These are phyloP conservation scores for Elaphomyces granulatus DNA, from an alignment of 495 filamentous ascomycete genomes.

Conservation along the genomic window DNA sequence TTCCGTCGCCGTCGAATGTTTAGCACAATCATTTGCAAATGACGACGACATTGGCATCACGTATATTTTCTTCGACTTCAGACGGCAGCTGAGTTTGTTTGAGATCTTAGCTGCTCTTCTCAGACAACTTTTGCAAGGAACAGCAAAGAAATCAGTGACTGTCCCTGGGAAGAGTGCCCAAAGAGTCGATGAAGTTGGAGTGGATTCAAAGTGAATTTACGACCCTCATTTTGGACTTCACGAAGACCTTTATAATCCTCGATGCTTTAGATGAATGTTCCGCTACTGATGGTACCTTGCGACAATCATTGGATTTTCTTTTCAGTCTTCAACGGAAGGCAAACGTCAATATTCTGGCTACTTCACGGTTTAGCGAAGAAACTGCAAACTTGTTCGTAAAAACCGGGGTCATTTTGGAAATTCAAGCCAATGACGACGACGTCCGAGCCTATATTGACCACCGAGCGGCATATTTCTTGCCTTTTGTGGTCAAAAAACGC, in stretches of 20 bases:
- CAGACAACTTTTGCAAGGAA: too few relatives aligned
- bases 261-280: constrained; percentile 25
- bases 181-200: too few relatives aligned
- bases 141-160: too few relatives aligned
- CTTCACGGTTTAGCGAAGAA: constrained; percentile 24
- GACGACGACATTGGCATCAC: background rate
- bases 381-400: constrained; percentile 13
- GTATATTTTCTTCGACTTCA: constrained; percentile 2
- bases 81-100: background rate
- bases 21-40: constrained; percentile 1
- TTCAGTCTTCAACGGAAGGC: constrained; percentile 3
- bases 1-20: background rate
- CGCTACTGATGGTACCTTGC: background rate
- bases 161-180: too few relatives aligned
- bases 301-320: constrained; percentile 10
- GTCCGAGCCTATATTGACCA: constrained; percentile 15
- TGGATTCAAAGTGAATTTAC: too few relatives aligned
- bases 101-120: constrained; percentile 2
- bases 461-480: constrained; percentile 2
- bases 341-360: constrained; percentile 12
- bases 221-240: too few relatives aligned
- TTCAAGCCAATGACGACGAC: constrained; percentile 24
- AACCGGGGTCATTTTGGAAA: constrained; percentile 19
- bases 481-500: background rate
- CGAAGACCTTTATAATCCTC: constrained; percentile 29